Conservation (phyloP, 2,329 filamentous ascomycete genomes). For the Aspergillus pseudonomiae region DNA sequence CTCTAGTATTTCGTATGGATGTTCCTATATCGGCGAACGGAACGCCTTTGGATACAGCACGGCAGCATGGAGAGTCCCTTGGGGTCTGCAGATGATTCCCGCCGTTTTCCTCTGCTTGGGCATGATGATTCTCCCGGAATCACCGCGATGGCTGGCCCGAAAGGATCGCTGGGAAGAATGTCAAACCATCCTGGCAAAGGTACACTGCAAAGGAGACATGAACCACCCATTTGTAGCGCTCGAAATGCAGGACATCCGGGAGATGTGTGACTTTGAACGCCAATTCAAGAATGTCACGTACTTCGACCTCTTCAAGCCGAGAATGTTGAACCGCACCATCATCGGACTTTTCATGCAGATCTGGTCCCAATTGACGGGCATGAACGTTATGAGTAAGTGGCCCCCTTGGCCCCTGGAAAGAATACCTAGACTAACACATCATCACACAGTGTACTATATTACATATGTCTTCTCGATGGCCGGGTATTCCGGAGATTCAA, state of each 20-base stretch:
- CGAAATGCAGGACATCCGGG: slow-evolving; percentile 73
- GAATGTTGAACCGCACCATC: slow-evolving; percentile 73
- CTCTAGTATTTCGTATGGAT: slow-evolving; percentile 60
- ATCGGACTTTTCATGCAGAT: slow-evolving; percentile 75
- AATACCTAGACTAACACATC: neutral
- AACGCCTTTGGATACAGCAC: slow-evolving; percentile 35
- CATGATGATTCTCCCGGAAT: slow-evolving; percentile 58
- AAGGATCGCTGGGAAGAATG: slow-evolving; percentile 62
- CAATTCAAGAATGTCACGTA: slow-evolving; percentile 70
- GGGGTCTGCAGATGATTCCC: slow-evolving; percentile 67
- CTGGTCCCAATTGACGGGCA: slow-evolving; percentile 75
- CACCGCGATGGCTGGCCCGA: slow-evolving; percentile 65
- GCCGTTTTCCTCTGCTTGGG: slow-evolving; percentile 60
- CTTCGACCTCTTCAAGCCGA: slow-evolving; percentile 70
- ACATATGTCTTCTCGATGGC: slow-evolving; percentile 74
- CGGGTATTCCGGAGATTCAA: slow-evolving; percentile 60
- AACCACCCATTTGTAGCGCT: slow-evolving; percentile 66
- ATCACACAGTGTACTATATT: slow-evolving; percentile 62
- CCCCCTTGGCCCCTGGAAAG: neutral
- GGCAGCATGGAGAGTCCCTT: slow-evolving; percentile 65
- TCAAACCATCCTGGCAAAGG: slow-evolving; percentile 53
- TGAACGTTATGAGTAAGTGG: slow-evolving; percentile 67
- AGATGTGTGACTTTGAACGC: slow-evolving; percentile 73
- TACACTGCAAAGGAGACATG: slow-evolving; percentile 68
- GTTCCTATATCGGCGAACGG: slow-evolving; percentile 59